A percentile compares a stretch with the other conserved stretches of the same genome.
phyloP scores from a whole-genome alignment of 176 grass and related monocot genomes.

The Oryza coarctata region DNA sequence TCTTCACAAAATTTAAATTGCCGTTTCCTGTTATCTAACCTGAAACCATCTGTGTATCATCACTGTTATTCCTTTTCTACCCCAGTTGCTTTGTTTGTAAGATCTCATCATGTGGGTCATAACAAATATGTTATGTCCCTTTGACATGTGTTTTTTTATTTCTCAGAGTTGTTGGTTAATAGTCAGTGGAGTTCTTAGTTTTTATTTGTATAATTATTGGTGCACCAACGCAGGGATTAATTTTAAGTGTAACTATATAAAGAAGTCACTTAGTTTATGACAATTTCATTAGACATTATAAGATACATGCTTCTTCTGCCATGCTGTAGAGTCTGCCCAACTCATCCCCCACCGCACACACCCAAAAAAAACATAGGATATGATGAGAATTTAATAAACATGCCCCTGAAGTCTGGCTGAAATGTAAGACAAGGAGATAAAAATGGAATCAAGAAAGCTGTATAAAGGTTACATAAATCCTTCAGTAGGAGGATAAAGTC shows the following conservation, averaged over 20 bases:
- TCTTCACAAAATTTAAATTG: slow-evolving; percentile 2
- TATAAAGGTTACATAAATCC: slow-evolving; percentile 35
- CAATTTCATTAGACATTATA: background rate
- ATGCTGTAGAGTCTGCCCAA: background rate
- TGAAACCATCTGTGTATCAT: background rate
- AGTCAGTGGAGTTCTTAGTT: background rate
- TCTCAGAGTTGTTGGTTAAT: background rate
- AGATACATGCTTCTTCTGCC: background rate
- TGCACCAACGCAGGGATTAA: background rate
- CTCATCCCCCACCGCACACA: background rate
- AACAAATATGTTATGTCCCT: background rate
- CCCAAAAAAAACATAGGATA: background rate
- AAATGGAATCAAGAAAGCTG: slow-evolving; percentile 12
- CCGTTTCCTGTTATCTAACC: background rate
- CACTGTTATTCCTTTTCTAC: background rate
- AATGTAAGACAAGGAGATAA: background rate
- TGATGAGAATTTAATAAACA: slow-evolving; percentile 20
- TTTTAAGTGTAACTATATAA: background rate
- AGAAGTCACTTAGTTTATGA: background rate
- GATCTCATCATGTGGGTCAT: background rate
- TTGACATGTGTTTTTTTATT: background rate
- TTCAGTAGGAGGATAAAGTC: slow-evolving; percentile 41
- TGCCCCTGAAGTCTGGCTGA: slow-evolving; percentile 6
- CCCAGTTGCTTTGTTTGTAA: slow-evolving; percentile 3
- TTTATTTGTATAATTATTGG: slow-evolving; percentile 20